phyloP scores from a whole-genome alignment of 2,329 filamentous ascomycete genomes.

The Curvularia lunata region DNA sequence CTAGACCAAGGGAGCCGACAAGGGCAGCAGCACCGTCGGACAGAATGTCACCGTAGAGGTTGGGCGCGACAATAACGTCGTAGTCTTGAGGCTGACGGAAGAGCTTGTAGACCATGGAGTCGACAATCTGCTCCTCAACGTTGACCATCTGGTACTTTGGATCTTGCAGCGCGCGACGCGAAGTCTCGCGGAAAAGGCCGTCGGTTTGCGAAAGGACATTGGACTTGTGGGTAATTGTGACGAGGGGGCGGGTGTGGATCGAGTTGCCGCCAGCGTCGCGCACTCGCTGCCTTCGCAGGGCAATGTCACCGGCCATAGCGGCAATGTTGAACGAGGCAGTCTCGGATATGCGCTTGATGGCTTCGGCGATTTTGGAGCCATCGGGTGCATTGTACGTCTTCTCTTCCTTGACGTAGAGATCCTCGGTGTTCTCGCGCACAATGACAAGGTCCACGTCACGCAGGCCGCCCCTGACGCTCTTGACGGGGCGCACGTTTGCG shows the following conservation, averaged over 20 bases:
- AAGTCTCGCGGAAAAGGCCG: conserved; percentile 86
- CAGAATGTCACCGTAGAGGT: conserved; percentile 96
- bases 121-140: conserved; percentile 97
- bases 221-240: conserved; percentile 98
- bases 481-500: conserved; percentile 96
- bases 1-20: conserved; percentile 88
- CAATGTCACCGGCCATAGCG: conserved; percentile 93
- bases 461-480: conserved; percentile 71
- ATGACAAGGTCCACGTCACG: conserved; percentile 92
- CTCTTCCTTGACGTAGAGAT: conserved; percentile 98
- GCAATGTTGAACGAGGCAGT: conserved; percentile 85
- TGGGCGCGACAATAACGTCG: conserved; percentile 97
- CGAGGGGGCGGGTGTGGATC: conserved; percentile 73
- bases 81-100: conserved; percentile 95
- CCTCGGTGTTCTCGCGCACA: conserved; percentile 98
- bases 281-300: conserved; percentile 81
- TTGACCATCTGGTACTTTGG: conserved; percentile 67
- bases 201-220: conserved; percentile 97
- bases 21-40: conserved; percentile 94
- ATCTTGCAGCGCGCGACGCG: conserved; percentile 73
- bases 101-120: conserved; percentile 99
- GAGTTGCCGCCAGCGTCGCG: conserved; percentile 64
- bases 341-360: conserved; percentile 95
- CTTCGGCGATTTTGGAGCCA: conserved; percentile 86
- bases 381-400: conserved; percentile 76